These are phyloP conservation scores for Neonectria ditissima DNA, from an alignment of 2,329 filamentous ascomycete genomes.

Conservation along the genomic window DNA sequence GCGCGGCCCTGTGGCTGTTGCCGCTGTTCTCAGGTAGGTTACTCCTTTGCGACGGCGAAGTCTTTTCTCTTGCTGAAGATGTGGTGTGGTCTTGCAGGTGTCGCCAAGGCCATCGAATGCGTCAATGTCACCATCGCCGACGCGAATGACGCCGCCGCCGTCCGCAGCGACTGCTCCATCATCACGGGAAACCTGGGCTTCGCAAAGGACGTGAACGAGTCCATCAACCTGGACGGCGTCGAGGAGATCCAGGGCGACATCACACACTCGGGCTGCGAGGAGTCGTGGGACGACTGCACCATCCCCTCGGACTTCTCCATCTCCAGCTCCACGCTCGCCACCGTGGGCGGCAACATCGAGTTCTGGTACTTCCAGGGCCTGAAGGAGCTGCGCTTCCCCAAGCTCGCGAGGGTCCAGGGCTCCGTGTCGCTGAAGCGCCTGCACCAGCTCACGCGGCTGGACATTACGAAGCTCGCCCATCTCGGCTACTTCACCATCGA, in stretches of 20 bases:
- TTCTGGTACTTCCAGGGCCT: constrained; percentile 30
- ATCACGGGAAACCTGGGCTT: constrained; percentile 25
- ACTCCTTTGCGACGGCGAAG: too few relatives aligned
- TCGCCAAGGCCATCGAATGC: constrained; percentile 17
- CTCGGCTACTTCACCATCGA: constrained; percentile 25
- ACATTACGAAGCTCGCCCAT: constrained; percentile 30
- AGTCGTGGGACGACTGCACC: constrained; percentile 3
- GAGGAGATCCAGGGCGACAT: constrained; percentile 26
- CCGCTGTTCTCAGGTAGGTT: constrained; percentile 16
- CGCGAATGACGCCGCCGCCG: constrained; percentile 24
- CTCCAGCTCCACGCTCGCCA: constrained; percentile 30
- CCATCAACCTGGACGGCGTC: constrained; percentile 32
- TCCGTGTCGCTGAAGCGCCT: constrained; percentile 21
- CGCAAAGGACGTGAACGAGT: constrained; percentile 9
- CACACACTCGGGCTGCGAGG: constrained; percentile 12
- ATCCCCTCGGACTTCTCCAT: constrained; percentile 22
- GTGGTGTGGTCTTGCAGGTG: constrained; percentile 6
- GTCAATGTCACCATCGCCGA: constrained; percentile 30
- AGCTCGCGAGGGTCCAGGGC: constrained; percentile 24
- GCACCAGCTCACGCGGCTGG: constrained; percentile 23
- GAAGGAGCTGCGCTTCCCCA: constrained; percentile 28
- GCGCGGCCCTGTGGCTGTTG: constrained; percentile 13
- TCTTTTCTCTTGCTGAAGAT: too few relatives aligned
- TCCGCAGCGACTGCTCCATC: constrained; percentile 25
- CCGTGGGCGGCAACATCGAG: constrained; percentile 18